Conservation (phyloP, 768 basidiomycete genomes). For the Peribolospora kevripleyi region DNA sequence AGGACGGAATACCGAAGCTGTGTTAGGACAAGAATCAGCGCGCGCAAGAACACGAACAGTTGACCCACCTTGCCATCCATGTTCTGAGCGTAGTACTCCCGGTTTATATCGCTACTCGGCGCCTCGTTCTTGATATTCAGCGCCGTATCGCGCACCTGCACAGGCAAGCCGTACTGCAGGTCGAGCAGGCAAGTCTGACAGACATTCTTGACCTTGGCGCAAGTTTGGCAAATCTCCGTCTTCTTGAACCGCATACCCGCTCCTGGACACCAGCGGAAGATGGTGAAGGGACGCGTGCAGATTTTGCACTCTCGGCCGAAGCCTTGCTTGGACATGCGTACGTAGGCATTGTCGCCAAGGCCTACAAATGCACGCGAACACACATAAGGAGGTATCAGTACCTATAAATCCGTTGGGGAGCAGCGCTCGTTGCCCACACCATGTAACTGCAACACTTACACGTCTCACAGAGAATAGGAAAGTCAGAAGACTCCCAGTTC, state of each 20-base stretch:
- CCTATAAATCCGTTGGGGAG: background rate
- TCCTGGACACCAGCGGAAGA: constrained; percentile 97
- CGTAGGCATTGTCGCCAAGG: constrained; percentile 69
- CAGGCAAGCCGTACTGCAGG: constrained; percentile 83
- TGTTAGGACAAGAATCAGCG: background rate
- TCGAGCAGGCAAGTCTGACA: constrained; percentile 96
- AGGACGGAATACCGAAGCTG: background rate
- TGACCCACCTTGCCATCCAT: constrained; percentile 29
- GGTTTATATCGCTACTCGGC: constrained; percentile 88
- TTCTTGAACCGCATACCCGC: constrained; percentile 80
- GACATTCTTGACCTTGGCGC: constrained; percentile 46
- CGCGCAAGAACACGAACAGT: background rate
- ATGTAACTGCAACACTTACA: constrained; percentile 29
- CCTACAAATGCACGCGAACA: constrained; percentile 24
- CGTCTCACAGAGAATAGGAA: constrained; percentile 77
- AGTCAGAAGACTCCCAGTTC: constrained; percentile 80
- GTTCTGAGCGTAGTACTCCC: constrained; percentile 83
- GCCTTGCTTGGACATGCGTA: constrained; percentile 95
- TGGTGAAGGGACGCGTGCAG: constrained; percentile 67
- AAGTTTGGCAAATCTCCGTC: constrained; percentile 90
- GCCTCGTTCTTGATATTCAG: constrained; percentile 53
- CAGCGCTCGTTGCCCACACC: background rate
- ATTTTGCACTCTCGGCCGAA: constrained; percentile 91
- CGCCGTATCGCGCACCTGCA: constrained; percentile 91
- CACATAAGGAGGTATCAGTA: background rate